Evolutionary conservation across 768 basidiomycete genomes (phyloP), one percentile per base, ranked within the genome.

Genomic region (Russula lepida): DNA sequence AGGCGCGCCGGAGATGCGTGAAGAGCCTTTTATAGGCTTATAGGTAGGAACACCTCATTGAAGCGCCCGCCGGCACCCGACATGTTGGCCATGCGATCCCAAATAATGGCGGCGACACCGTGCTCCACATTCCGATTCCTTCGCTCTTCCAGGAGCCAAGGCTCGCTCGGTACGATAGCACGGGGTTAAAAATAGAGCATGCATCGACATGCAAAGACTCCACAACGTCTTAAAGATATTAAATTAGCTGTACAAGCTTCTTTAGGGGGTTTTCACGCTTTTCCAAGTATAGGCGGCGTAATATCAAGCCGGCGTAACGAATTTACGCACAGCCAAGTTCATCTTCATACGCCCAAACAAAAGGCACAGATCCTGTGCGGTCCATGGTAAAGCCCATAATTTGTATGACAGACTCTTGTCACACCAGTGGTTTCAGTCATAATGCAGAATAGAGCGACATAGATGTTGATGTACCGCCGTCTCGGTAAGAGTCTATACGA

Each of bases 41-140:
- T n/a, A n/a, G 6, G 21, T 30, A 49, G 33, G 17, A 13, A 25
- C 23, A 23, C 67, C 67, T 64, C 67, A 66, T 70, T 53, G 57
- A 28, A 57, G 32, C 32, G 50, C 32, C 32, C 15, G 1, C 30
- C n/a, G 12, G 5, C 17, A 15, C 12, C 46, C 47, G 47, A 49
- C 6, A 9, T 28, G 6, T 19, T 30, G 15, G 47, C 27, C 17
- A 49, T 27, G 9, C 1, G 6, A 27, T 12, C 21, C 44, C 21
- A 12, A 12, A 12, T 1, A 12, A 21, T 21, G n/a, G 43, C 19
- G 43, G 43, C 1, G 9, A 11, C 12, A 13, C n/a, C n/a, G n/a
- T 12, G 39, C 17, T n/a, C 17, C 7, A 19, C 6, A 41, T 41
- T 19, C 39, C 19, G 39, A 8, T 41, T 41, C 7, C 19, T 41